A percentile compares a stretch with the other conserved stretches of the same genome.
Evolutionary conservation across 2,329 filamentous ascomycete genomes (phyloP).

Genomic region (Nothophoma quercina): DNA sequence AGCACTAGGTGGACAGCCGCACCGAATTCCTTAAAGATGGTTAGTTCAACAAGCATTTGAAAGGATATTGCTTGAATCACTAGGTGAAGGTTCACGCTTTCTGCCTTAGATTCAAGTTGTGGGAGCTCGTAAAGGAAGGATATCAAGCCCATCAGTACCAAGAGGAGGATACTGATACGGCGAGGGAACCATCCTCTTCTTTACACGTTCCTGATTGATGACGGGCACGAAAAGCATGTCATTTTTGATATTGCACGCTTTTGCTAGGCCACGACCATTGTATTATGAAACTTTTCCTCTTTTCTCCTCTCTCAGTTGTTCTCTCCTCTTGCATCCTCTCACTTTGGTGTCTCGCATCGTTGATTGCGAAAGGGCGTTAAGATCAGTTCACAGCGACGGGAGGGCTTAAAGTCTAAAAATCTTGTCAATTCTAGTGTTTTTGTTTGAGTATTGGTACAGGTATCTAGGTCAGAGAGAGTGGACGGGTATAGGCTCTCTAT

Average conservation of each 20-base stretch:
- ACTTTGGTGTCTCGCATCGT: constrained; percentile 33
- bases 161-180: constrained; percentile 26
- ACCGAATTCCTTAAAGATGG: constrained; percentile 2
- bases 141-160: constrained; percentile 34
- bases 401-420: constrained; percentile 22
- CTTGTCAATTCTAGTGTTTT: constrained; percentile 13
- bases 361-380: constrained; percentile 32
- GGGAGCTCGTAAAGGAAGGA: constrained; percentile 22
- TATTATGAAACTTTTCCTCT: constrained; percentile 46
- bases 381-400: constrained; percentile 29
- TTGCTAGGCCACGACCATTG: constrained; percentile 38
- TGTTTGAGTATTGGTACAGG: constrained; percentile 11
- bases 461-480: constrained; percentile 3
- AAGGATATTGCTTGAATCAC: neutral
- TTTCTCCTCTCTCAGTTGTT: constrained; percentile 22
- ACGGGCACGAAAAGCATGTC: constrained; percentile 35
- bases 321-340: constrained; percentile 44
- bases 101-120: constrained; percentile 6
- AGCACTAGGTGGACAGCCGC: constrained; percentile 37
- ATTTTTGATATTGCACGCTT: constrained; percentile 29
- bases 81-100: constrained; percentile 3
- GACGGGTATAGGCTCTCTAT: constrained; percentile 6
- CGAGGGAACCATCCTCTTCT: constrained; percentile 33
- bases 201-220: constrained; percentile 29
- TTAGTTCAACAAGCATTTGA: constrained; percentile 7